Conservation (phyloP, 345 rosid species). For the rapeseed (Brassica napus) region Da-Ae NC_063439.1:2200501-2201000, state of each 20-base stretch:
- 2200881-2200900: conserved; percentile 73
- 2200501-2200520: neutral
- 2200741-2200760: neutral
- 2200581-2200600: neutral
- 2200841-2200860: conserved; percentile 79
- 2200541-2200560: conserved; percentile 17
- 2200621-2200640: conserved; percentile 78
- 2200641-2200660: conserved; percentile 71
- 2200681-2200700: conserved; percentile 73
- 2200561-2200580: neutral
- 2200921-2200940: neutral
- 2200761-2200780: conserved; percentile 19
- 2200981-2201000: conserved; percentile 58
- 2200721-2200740: neutral
- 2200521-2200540: neutral
- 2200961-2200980: neutral
- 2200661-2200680: conserved; percentile 70
- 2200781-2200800: conserved; percentile 98
- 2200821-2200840: conserved; percentile 67
- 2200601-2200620: conserved; percentile 23
- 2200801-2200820: conserved; percentile 69
- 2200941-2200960: neutral
- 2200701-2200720: conserved; percentile 50
- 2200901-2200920: conserved; percentile 81
- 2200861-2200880: conserved; percentile 83